Percentiles rank a stretch among this genome's conserved stretches.
Conservation (phyloP, 2,329 filamentous ascomycete genomes). For the Aurifilum marmelostoma region DNA sequence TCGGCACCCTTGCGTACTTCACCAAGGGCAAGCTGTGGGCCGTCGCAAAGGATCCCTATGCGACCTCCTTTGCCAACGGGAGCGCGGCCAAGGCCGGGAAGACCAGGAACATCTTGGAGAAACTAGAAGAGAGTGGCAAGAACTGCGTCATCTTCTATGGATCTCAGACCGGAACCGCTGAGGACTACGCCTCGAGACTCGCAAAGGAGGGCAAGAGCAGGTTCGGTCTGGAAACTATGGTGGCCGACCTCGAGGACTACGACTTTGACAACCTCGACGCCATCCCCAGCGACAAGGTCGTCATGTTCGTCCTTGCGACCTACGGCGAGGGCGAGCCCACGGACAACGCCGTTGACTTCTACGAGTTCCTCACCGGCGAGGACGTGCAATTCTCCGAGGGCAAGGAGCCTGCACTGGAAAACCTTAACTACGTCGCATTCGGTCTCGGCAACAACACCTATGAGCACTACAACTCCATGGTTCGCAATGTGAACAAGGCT, state of each 20-base stretch:
- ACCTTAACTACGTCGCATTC: conserved; percentile 92
- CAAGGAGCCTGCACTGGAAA: conserved; percentile 72
- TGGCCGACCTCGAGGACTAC: conserved; percentile 96
- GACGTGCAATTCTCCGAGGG: conserved; percentile 80
- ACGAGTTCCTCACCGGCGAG: conserved; percentile 88
- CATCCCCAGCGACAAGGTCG: conserved; percentile 86
- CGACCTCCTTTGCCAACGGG: conserved; percentile 70
- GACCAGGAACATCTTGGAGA: conserved; percentile 90
- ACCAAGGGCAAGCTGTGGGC: conserved; percentile 97
- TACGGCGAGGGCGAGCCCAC: conserved; percentile 99
- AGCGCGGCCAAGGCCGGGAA: conserved; percentile 76
- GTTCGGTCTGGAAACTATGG: conserved; percentile 97
- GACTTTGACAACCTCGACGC: conserved; percentile 93
- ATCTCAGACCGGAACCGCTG: conserved; percentile 96
- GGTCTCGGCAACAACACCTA: conserved; percentile 99
- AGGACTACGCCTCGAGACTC: conserved; percentile 94
- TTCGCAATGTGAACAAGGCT: conserved; percentile 84
- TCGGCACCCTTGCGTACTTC: conserved; percentile 93
- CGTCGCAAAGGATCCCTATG: conserved; percentile 85
- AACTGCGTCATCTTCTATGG: conserved; percentile 99
- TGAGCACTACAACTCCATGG: conserved; percentile 99
- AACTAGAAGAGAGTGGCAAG: conserved; percentile 93
- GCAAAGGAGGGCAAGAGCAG: conserved; percentile 97
- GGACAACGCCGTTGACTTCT: conserved; percentile 98
- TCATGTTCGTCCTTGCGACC: conserved; percentile 93